These are phyloP conservation scores for Sclerotinia sclerotiorum DNA, from an alignment of 2,329 filamentous ascomycete genomes.

Conservation along the genomic window DNA sequence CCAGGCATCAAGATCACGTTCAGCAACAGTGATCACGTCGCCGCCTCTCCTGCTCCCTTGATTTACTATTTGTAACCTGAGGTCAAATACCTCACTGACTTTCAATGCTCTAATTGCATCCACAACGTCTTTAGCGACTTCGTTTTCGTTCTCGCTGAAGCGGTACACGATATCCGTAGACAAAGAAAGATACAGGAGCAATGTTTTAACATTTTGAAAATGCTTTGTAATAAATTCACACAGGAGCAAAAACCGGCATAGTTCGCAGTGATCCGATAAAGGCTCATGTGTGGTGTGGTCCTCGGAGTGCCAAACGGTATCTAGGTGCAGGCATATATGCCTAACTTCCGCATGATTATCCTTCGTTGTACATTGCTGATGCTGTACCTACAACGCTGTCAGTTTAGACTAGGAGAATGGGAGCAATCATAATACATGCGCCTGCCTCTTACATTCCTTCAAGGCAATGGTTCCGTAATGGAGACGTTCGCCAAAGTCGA, in stretches of 20 bases:
- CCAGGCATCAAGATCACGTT: neutral
- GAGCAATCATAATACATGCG: neutral
- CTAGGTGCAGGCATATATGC: neutral
- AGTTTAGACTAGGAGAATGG: neutral
- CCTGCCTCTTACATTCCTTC: neutral
- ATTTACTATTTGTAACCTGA: neutral
- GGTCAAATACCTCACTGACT: neutral
- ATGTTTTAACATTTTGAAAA: conserved; percentile 2
- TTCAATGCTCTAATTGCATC: neutral
- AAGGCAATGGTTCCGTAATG: neutral
- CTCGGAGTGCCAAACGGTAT: neutral
- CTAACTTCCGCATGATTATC: neutral
- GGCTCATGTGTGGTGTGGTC: neutral
- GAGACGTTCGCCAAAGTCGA: conserved; percentile 4
- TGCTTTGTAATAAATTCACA: conserved; percentile 7
- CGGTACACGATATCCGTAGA: neutral
- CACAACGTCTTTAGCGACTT: neutral
- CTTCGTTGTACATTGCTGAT: neutral
- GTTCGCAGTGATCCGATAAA: conserved; percentile 2
- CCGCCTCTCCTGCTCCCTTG: too few relatives aligned
- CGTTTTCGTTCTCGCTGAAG: neutral
- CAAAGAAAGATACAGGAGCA: neutral
- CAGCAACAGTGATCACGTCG: too few relatives aligned
- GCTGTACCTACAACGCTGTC: neutral
- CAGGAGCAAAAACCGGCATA: neutral